Base-by-base conservation (phyloP, 2,329 filamentous ascomycete species). In the Aspergillus quadricinctus region DNA sequence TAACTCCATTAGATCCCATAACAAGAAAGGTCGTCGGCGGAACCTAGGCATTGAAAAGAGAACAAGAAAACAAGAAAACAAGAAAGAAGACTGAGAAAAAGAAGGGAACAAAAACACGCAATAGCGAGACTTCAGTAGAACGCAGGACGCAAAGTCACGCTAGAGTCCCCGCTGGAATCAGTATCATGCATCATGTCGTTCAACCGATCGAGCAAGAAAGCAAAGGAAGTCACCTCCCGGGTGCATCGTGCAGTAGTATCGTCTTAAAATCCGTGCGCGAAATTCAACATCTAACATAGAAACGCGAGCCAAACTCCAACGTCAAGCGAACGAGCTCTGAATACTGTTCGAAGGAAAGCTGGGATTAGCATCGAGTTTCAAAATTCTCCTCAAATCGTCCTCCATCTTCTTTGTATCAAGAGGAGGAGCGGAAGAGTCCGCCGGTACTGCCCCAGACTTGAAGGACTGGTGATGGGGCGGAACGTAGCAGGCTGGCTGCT, bases 351-450 rank as follows among this genome's bases (percentile, higher is more conserved):
- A 57, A 40, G 65, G 61, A 50, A 72, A 64, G 23, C 66, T 63
- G 25, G 67, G 54, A 31, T 64, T 61, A 41, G 66, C 66, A 64
- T 75, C 71, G 53, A 80, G 67, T 56, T 80, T 80, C 65, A 80
- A 61, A 31, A 80, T 77, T 29, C 76, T 71, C 29, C 77, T 73
- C 53, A 80, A 64, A 65, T 80, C 76, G 65, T 79, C 77, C 61
- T 80, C 78, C 64, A 80, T 76, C 53, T 75, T 70, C 61, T 75
- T 75, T 4, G 74, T 75, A 57, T 77, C 76, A 27, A 69, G 49
- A 27, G 69, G 62, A 46, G 67, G 65, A 8, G 67, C 61, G n/a
- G 67, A 59, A 10, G 67, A 54, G 54, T 56, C 66, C 3, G 60
- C 54, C 3, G 66, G 54, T 52, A 65, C 49, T 7, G 53, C 28